Base-by-base conservation (phyloP, 257 asterid genomes). In the Fraxinus americana region DNA sequence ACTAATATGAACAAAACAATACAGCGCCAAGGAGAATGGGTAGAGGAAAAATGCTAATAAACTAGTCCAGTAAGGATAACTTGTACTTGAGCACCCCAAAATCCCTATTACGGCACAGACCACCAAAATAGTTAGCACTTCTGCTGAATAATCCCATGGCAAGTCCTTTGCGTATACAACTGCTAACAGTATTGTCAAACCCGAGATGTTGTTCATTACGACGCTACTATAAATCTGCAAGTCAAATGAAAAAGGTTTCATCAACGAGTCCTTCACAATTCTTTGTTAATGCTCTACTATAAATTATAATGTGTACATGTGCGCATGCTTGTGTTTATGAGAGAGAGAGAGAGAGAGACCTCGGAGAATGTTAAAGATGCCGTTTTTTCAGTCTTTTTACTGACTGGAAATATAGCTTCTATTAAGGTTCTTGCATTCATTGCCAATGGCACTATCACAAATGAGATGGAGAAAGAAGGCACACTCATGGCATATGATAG, bases 131-230 rank as follows among this genome's bases (percentile, higher is more conserved):
- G 89, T 83, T 35, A 89, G 83, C 72, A 89, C 92, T 79, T 91
- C 92, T 67, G 90, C 88, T 59, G 94, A 84, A 74, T 88, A 89
- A 77, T 91, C 83, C 89, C 91, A 91, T 8, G 85, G 80, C 82
- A 91, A 82, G 25, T 84, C 92, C 61, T 88, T 91, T 2, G 87
- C 90, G 25, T 81, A 88, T 38, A 91, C 86, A 4, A 88, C 82
- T 16, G 84, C 85, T 79, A 89, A 45, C 83, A 89, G 71, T 9
- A 87, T 78, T 48, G 87, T 81, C 82, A 89, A 57, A 35, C 96
- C 94, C 7, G 85, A 74, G 1, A 89, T 75, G 82, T 91, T 91
- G 94, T 88, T 91, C 94, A 89, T 85, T 67, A 88, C 85, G 41
- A 85, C 92, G 38, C 91, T 91, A 3, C 87, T 85, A 43, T 88